These are phyloP conservation scores for Fraxinus floribunda DNA, from an alignment of 305 asterid species.

Conservation along the genomic window DNA sequence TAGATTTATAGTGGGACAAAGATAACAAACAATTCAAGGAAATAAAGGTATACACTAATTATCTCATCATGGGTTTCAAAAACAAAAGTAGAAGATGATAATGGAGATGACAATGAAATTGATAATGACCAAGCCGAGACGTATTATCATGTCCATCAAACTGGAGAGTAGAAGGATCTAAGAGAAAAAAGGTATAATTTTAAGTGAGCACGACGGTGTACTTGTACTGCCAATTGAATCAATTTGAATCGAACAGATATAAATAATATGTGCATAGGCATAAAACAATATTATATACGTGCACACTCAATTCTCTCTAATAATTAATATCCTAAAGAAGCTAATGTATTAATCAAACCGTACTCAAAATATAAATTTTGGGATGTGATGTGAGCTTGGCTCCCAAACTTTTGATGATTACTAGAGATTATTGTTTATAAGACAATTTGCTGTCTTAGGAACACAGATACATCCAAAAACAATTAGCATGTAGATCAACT, in stretches of 20 bases:
- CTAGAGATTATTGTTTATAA: not conserved
- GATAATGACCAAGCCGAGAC: not conserved
- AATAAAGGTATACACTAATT: not conserved
- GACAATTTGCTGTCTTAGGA: not conserved
- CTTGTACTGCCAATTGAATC: not conserved
- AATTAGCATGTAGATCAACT: not conserved
- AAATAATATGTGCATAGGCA: not conserved
- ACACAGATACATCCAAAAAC: not conserved
- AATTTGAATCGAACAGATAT: not conserved
- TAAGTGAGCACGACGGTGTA: not conserved
- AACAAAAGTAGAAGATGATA: not conserved
- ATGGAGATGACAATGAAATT: not conserved
- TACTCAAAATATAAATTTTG: not conserved
- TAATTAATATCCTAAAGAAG: not conserved
- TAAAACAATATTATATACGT: not conserved
- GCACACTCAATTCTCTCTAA: not conserved
- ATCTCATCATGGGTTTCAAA: not conserved
- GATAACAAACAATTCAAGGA: not conserved
- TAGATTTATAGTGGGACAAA: not conserved
- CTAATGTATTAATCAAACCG: not conserved
- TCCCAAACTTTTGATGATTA: not conserved
- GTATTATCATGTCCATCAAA: constrained; percentile 3
- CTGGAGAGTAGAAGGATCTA: not conserved
- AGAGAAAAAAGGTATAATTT: not conserved
- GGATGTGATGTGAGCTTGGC: not conserved